Conservation (phyloP, 805 yeast genomes). For the Metschnikowia kunwiensis region DNA sequence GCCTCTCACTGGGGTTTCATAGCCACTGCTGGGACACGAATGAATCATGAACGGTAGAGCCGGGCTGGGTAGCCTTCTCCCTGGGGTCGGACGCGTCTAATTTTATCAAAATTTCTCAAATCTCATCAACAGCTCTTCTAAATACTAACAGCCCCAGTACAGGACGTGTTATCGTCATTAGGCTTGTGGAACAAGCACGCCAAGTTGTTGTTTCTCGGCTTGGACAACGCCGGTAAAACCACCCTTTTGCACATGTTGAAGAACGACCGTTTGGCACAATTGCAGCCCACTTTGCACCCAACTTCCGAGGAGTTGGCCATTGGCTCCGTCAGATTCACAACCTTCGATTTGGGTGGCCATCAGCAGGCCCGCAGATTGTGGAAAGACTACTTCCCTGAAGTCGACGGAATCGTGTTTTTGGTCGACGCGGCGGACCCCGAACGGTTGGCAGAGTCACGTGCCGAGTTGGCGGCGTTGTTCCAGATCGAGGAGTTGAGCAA, state of each 20-base stretch:
- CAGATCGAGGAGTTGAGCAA: conserved; percentile 84
- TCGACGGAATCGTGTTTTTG: conserved; percentile 91
- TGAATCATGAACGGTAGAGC: no score
- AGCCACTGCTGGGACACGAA: no score
- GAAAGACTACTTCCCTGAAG: conserved; percentile 99
- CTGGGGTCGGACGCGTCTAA: no score
- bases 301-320: conserved; percentile 97
- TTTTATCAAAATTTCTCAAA: no score
- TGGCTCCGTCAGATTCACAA: conserved; percentile 94
- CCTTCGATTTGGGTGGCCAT: conserved; percentile 98
- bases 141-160: no score
- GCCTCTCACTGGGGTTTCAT: no score
- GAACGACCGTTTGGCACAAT: conserved; percentile 95
- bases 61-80: no score
- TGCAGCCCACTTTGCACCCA: conserved; percentile 98
- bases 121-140: no score
- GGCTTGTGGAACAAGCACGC: conserved; percentile 51
- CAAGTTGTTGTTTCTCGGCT: conserved; percentile 44
- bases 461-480: conserved; percentile 89
- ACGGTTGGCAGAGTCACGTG: conserved; percentile 91
- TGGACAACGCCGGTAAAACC: conserved; percentile 48
- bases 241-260: conserved; percentile 49
- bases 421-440: conserved; percentile 97
- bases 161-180: conserved; percentile 44
- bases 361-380: conserved; percentile 98